Conservation (phyloP, 306 rosid genomes). For the Canavalia ensiformis region DNA sequence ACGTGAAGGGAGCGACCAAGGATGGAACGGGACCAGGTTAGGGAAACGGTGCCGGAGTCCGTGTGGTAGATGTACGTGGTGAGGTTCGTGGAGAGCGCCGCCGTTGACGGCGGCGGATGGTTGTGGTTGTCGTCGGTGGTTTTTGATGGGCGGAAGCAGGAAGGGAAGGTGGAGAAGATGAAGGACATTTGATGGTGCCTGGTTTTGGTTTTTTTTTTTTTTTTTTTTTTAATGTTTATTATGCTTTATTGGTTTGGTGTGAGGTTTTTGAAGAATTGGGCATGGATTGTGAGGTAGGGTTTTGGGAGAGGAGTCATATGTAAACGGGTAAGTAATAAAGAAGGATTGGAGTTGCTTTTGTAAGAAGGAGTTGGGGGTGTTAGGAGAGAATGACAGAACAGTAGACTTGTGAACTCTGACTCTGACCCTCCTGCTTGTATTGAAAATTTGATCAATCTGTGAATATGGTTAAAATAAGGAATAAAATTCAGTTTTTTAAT, state of each 20-base stretch:
- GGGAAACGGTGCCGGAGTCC: conserved; percentile 66
- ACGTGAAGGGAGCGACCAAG: conserved; percentile 79
- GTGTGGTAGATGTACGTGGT: conserved; percentile 82
- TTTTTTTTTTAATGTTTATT: background rate
- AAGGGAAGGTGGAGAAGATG: conserved; percentile 50
- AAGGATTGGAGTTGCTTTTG: background rate
- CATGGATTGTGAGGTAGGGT: background rate
- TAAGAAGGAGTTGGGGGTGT: background rate
- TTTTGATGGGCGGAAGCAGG: conserved; percentile 64
- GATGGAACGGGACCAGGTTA: conserved; percentile 88
- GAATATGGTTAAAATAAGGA: background rate
- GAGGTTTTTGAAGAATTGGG: background rate
- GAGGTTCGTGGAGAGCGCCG: conserved; percentile 58
- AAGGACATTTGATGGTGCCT: conserved; percentile 51
- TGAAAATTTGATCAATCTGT: background rate
- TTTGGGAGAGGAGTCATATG: background rate
- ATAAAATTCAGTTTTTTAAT: too few relatives aligned
- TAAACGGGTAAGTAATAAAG: background rate
- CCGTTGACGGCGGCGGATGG: conserved; percentile 41
- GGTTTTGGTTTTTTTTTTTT: background rate
- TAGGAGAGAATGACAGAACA: background rate
- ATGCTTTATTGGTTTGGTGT: background rate
- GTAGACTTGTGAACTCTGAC: conserved; percentile 16
- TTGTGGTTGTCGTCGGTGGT: conserved; percentile 33
- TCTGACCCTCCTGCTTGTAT: background rate